Conservation (phyloP, 2,329 filamentous ascomycete species). For the Aspergillus unguis region DNA sequence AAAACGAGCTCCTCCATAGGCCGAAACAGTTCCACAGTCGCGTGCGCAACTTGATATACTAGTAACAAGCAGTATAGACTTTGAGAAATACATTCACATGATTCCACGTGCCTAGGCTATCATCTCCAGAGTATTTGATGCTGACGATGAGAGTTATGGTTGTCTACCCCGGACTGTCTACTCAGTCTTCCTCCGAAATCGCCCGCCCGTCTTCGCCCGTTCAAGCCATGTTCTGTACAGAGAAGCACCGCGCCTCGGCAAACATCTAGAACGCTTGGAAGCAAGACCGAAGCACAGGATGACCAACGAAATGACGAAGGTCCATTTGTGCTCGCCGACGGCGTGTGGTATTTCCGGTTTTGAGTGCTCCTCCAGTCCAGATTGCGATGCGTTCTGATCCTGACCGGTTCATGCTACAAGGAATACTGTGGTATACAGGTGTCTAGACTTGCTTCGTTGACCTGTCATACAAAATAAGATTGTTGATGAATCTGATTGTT, state of each 20-base stretch:
- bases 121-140: too few relatives aligned
- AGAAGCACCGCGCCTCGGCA: slow-evolving; percentile 2
- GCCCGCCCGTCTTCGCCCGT: slow-evolving; percentile 11
- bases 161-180: too few relatives aligned
- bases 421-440: too few relatives aligned
- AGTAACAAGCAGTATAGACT: neutral
- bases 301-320: neutral
- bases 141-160: too few relatives aligned
- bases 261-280: neutral
- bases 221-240: neutral
- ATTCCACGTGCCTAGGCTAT: neutral
- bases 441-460: too few relatives aligned
- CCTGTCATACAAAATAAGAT: too few relatives aligned
- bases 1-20: slow-evolving; percentile 4
- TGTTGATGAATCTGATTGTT: too few relatives aligned
- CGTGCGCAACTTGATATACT: neutral
- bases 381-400: slow-evolving; percentile 9
- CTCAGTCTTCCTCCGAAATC: neutral
- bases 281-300: neutral
- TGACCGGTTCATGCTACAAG: slow-evolving; percentile 5
- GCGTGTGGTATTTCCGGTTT: slow-evolving; percentile 5
- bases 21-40: slow-evolving; percentile 8
- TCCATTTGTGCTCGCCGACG: slow-evolving; percentile 1
- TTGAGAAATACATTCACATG: neutral
- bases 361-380: slow-evolving; percentile 3